Conservation (phyloP, 345 rosid genomes). For the Raphanus sativus region DNA sequence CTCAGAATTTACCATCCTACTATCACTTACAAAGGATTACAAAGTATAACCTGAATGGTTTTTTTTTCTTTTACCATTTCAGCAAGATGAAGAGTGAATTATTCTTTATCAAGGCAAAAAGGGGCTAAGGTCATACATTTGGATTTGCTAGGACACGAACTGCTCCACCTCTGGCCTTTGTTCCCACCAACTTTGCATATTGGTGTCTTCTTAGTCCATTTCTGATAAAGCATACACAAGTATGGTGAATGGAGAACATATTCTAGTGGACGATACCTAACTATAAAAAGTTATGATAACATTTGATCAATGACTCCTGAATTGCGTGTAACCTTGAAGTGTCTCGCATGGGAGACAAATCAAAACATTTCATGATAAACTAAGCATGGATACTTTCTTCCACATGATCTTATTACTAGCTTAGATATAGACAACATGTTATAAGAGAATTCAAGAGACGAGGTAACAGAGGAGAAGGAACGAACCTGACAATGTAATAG, state of each 20-base stretch:
- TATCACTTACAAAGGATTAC: too few relatives aligned
- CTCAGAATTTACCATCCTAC: too few relatives aligned
- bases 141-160: conserved; percentile 64
- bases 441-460: not conserved
- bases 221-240: conserved; percentile 2
- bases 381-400: too few relatives aligned
- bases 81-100: too few relatives aligned
- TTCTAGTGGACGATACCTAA: not conserved
- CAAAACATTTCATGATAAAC: too few relatives aligned
- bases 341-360: too few relatives aligned
- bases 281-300: not conserved
- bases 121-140: conserved; percentile 59
- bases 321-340: too few relatives aligned
- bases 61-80: too few relatives aligned
- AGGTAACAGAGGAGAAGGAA: not conserved
- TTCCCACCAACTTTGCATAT: too few relatives aligned
- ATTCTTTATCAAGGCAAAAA: conserved; percentile 21
- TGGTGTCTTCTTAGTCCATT: conserved; percentile 45
- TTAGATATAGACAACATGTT: not conserved
- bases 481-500: not conserved
- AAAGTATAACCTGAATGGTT: too few relatives aligned
- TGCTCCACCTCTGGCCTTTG: conserved; percentile 57
- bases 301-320: not conserved
- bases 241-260: not conserved
- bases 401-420: conserved; percentile 7